Base-by-base conservation (phyloP, 192 early-diverging fungal genomes). In the Jimgerdemannia lactiflua region DNA sequence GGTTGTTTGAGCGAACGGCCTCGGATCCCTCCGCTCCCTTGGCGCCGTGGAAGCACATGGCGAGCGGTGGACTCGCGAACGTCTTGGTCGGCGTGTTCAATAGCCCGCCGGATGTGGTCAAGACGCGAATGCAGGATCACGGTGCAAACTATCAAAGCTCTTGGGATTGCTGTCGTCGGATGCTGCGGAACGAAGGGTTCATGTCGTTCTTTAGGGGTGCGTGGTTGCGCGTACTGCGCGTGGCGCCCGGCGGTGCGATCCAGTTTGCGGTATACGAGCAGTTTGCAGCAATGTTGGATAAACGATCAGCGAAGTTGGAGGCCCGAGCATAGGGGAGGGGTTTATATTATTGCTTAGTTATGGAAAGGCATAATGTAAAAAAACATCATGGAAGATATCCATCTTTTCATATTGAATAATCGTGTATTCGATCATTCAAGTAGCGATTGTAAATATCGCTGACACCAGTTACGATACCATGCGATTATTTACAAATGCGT, bases 121-220 rank as follows among this genome's bases (percentile, higher is more conserved):
- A 84, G 69, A 84, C 83, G 49, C 72, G 83, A 71, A 82, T 85
- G 83, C 83, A 82, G 78, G 81, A 82, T 66, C 78, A 77, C 69
- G 78, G 75, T 19, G 72, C 54, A 43, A 59, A 59, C 20, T 80
- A 85, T 41, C 67, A 43, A 19, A 73, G 20, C 39, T 78, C 78
- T 10, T 85, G 74, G 78, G 68, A 82, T 20, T 85, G 81, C 64
- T 41, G 75, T 4, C 77, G 73, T 20, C 42, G 42, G 2, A 85
- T 82, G 81, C 68, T 69, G 29, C 77, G 70, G 67, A 78, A 82
- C 29, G 83, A 85, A 71, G 81, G 83, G 3, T 65, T 80, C 7
- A 42, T 49, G 54, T 82, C 83, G 2, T 84, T 84, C 29, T 84
- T 84, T 64, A 72, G 67, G 41, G 83, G 83, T 39, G 76, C 83